phyloP scores from a whole-genome alignment of 2,329 filamentous ascomycete genomes.

The Lachnellula hyalina region DNA sequence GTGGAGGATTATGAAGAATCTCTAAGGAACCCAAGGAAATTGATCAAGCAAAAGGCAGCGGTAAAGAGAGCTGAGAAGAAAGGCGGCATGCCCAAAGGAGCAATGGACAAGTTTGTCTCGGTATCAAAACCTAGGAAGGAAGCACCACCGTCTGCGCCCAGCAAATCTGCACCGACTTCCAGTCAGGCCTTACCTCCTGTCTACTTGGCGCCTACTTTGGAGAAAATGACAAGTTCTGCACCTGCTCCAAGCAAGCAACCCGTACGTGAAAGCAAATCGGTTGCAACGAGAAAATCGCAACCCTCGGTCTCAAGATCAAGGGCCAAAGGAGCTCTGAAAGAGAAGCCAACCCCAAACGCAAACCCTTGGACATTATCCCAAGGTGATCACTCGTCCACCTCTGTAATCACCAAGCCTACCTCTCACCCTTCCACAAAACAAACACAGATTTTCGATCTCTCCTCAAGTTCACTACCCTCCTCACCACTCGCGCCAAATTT shows the following conservation, averaged over 20 bases:
- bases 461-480: neutral
- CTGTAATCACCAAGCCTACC: conserved; percentile 7
- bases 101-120: conserved; percentile 32
- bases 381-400: conserved; percentile 4
- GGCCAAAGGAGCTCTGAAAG: conserved; percentile 3
- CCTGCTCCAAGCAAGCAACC: neutral
- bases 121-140: conserved; percentile 21
- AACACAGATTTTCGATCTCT: neutral
- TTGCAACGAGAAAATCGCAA: neutral
- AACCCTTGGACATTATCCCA: conserved; percentile 10
- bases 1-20: conserved; percentile 59
- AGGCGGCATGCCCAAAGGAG: conserved; percentile 28
- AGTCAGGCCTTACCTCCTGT: conserved; percentile 16
- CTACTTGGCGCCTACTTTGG: conserved; percentile 18
- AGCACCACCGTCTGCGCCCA: neutral
- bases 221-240: conserved; percentile 4
- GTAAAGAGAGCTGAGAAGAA: conserved; percentile 22
- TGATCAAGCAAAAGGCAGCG: conserved; percentile 17
- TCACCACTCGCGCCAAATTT: neutral
- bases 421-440: conserved; percentile 1
- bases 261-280: neutral
- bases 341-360: neutral
- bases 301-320: neutral
- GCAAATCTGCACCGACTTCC: conserved; percentile 7
- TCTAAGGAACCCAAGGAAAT: conserved; percentile 24